Evolutionary conservation across 2,329 filamentous ascomycete genomes (phyloP), one percentile per base, ranked within the genome.

Genomic region (Colletotrichum viniferum): DNA sequence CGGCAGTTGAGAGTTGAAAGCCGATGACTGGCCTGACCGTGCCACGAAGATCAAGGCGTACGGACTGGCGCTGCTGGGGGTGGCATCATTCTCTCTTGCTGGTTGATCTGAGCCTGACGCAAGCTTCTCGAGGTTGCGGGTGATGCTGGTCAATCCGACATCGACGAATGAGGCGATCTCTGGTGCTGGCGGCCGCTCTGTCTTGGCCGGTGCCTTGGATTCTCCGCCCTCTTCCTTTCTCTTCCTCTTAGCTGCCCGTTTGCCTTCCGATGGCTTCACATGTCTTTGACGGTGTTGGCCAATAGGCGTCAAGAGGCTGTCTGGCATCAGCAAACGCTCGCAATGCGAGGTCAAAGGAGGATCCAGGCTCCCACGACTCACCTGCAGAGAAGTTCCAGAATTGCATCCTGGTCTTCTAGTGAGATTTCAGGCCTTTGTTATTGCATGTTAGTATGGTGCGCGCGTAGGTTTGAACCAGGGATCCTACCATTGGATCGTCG

Each of bases 331-430:
- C 30, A 67, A 65, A 65, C 28, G 36, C 34, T 30, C 24, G 7
- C 10, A 24, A 9, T 26, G 28, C 7, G 24, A 65, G 30, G 21
- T 26, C 18, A 52, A 52, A 48, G 62, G 16, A 10, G 43, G 14
- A 28, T 4, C n/a, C 36, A 48, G 13, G 28, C 12, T 32, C 9
- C 30, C 21, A 21, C 30, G 18, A 60, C 18, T 79, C 87, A 94
- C 93, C 87, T 89, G 89, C 90, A 94, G 7, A 94, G 86, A 64
- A 95, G 85, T 77, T 94, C 92, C 12, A 94, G 81, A 48, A 94
- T 92, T 5, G 88, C 87, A 67, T 92, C 89, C 82, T 94, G 92
- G 68, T 94, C 87, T 64, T 90, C 85, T 21, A 84, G 80, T 3
- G 87, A 85, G 58, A 94, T 87, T 56, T 87, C 82, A 9, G 93